Evolutionary conservation across 2,329 filamentous ascomycete species (phyloP), one percentile per base, ranked within the genome.

Genomic region (Venturia oleaginea): DNA sequence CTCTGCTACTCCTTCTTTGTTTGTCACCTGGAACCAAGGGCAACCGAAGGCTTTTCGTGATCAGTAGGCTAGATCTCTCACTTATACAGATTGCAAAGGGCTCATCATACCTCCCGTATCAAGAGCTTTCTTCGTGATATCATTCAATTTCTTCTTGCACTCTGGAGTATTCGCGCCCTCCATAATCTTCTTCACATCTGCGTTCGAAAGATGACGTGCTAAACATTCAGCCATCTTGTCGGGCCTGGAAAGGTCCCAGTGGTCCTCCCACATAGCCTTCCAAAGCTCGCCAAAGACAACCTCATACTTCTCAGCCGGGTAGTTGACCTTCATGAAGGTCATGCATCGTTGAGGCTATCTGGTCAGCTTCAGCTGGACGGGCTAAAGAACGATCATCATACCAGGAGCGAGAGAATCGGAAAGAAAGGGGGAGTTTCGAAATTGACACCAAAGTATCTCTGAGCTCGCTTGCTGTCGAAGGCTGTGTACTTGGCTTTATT

Each of bases 21-120:
- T 84, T 22, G 78, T 80, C 3, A 86, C 89, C 82, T 85, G 86
- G 66, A 90, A 79, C 89, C 90, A 93, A 1, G 90, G 90, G 61
- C 85, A 84, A 0, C 90, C 90, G 74, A 90, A 93, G 0, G 89
- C 90, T 30, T 34, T 48, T 57, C 19, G 13, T 5, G n/a, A 8
- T 32, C 6, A 57, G 5, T 34, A 57, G 30, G 24, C n/a, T 54
- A 15, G 10, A 37, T 22, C 4, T 34, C 8, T 19, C 17, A 37
- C 19, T n/a, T 4, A 13, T n/a, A 42, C 22, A 32, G 24, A 0
- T 24, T 34, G 22, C 10, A 30, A 15, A 34, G 4, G 13, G n/a
- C 19, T n/a, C 27, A 10, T 24, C 46, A 43, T 27, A 51, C 46
- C 46, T 24, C 89, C 90, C 61, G 77, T 78, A 43, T 84, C 81